A percentile compares a stretch with the other conserved stretches of the same genome.
phyloP scores from a whole-genome alignment of 176 grass and related monocot species.

The Tillandsia fasciculata region DNA sequence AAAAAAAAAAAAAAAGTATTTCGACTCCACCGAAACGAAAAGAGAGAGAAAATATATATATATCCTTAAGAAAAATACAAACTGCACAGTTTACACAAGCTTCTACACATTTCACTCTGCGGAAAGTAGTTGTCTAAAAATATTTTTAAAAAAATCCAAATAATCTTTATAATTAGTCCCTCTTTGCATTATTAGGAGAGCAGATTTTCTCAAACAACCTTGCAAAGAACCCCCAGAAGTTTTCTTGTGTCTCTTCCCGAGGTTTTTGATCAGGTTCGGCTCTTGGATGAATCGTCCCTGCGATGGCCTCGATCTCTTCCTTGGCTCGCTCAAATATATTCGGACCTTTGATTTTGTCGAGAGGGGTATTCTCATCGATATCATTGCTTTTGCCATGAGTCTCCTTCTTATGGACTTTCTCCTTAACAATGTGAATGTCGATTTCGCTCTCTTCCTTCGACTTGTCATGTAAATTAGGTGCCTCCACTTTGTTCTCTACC shows the following conservation, averaged over 20 bases:
- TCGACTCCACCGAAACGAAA: no score
- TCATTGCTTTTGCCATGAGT: background rate
- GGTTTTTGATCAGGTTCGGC: background rate
- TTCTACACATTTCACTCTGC: background rate
- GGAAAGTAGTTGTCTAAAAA: background rate
- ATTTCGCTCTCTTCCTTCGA: background rate
- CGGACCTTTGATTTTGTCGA: background rate
- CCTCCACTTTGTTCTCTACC: conserved; percentile 2
- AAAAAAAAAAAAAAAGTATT: no score
- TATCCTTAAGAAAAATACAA: background rate
- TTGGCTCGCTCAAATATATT: background rate
- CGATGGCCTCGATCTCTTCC: background rate
- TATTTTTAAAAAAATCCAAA: background rate
- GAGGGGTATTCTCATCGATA: background rate
- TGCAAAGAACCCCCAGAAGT: conserved; percentile 28
- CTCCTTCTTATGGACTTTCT: background rate
- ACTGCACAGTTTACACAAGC: conserved; percentile 32
- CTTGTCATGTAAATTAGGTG: background rate
- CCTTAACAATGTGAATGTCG: background rate
- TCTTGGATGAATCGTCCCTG: background rate
- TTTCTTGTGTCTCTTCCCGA: conserved; percentile 6
- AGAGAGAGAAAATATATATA: no score
- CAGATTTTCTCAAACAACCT: conserved; percentile 44
- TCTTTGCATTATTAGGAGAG: conserved; percentile 36
- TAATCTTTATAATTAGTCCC: conserved; percentile 20